Evolutionary conservation across 768 basidiomycete genomes (phyloP), one percentile per base, ranked within the genome.

Genomic region (Auricularia sp.): DNA sequence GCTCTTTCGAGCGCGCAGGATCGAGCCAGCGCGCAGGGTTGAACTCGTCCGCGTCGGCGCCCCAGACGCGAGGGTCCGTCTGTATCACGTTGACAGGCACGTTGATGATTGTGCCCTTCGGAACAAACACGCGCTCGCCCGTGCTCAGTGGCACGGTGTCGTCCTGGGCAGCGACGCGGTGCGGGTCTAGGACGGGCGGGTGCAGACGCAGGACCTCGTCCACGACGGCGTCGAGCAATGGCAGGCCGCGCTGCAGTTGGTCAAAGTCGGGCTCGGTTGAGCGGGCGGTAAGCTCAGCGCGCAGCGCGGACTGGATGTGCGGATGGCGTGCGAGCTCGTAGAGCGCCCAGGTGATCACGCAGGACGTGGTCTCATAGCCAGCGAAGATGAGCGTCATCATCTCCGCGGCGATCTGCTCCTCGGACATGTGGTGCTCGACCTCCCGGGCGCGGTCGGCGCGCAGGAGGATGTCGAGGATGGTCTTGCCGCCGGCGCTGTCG

Each of bases 161-260:
- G 33, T 81, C 84, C 66, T 82, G 76, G 5, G 77, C 76, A 24
- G 86, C 84, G 75, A 85, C 82, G 64, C 88, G 85, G 69, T 87
- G 83, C 67, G 87, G 86, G 71, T 87, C 86, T 33, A 84, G 70
- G 39, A 88, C 80, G 1, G 85, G 79, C 18, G 86, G 82, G 68
- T 87, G 84, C 58, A 87, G 71, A 35, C 87, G 81, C 18, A 88
- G 74, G 3, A 82, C 82, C 72, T 88, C 86, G 68, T 82, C 82
- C 56, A 88, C 65, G 8, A 85, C 81, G 1, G 85, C 83, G 62
- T 88, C 83, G 18, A 89, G 77, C 54, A 86, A 75, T 1, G 84
- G 82, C 65, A 78, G 80, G 51, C 77, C 73, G 67, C 73, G 76
- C 63, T 80, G 81, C 63, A 86, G 69, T 34, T 79, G 75, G 54